Conservation (phyloP, 495 filamentous ascomycete genomes). For the Staphylotrichum longicolle region DNA sequence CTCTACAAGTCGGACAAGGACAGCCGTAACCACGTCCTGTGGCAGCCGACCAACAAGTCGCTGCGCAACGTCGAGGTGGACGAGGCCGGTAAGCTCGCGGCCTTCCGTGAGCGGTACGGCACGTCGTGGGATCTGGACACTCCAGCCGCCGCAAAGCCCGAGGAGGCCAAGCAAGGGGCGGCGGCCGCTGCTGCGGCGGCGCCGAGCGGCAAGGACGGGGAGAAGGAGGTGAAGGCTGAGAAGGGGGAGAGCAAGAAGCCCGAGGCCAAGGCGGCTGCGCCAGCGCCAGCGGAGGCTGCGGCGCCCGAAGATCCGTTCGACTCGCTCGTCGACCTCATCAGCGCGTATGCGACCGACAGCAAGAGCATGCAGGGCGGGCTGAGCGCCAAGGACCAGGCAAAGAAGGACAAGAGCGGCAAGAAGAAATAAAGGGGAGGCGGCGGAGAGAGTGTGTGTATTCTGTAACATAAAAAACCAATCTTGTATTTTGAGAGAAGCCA, state of each 20-base stretch:
- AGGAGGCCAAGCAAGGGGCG: conserved; percentile 21
- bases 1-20: conserved; percentile 79
- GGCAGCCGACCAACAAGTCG: conserved; percentile 79
- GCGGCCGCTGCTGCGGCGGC: conserved; percentile 25
- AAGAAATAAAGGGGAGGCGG: conserved; percentile 30
- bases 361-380: conserved; percentile 26
- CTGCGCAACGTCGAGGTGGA: conserved; percentile 88
- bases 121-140: conserved; percentile 65
- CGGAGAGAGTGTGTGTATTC: conserved; percentile 11
- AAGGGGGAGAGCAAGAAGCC: conserved; percentile 42
- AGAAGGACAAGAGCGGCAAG: conserved; percentile 30
- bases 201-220: conserved; percentile 23
- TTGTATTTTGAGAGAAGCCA: conserved; percentile 9
- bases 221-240: conserved; percentile 21
- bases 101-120: conserved; percentile 83
- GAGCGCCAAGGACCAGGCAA: conserved; percentile 34
- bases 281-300: conserved; percentile 26
- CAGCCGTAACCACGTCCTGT: conserved; percentile 79
- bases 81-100: conserved; percentile 84
- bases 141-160: conserved; percentile 20
- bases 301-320: conserved; percentile 40
- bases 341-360: conserved; percentile 52
- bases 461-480: conserved; percentile 19
- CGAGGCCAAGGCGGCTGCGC: conserved; percentile 26
- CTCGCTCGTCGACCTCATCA: conserved; percentile 69